These are phyloP conservation scores for Cyberlindnera maritima DNA, from an alignment of 805 yeast species.

Conservation along the genomic window DNA sequence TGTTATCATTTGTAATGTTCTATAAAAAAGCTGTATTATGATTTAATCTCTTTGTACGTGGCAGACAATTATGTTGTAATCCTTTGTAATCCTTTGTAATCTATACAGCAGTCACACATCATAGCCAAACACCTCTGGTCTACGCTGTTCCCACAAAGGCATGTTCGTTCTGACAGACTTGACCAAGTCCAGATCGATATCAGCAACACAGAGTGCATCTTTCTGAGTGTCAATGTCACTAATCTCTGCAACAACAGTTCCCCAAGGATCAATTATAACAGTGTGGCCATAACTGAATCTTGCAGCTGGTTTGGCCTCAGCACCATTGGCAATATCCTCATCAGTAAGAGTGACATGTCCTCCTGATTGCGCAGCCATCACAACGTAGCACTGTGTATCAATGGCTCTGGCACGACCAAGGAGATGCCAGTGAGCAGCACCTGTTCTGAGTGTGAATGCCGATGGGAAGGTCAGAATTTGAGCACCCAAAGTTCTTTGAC, in stretches of 20 bases:
- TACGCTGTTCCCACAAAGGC: constrained; percentile 77
- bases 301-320: constrained; percentile 21
- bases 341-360: constrained; percentile 43
- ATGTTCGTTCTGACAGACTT: constrained; percentile 57
- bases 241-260: constrained; percentile 62
- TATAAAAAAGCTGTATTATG: no score
- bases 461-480: constrained; percentile 79
- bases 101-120: constrained; percentile 14
- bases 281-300: constrained; percentile 87
- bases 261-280: constrained; percentile 91
- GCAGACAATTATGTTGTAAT: no score
- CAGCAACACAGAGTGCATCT: constrained; percentile 56
- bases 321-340: constrained; percentile 28
- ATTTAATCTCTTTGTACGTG: no score
- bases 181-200: constrained; percentile 53
- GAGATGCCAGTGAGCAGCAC: constrained; percentile 85
- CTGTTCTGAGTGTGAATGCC: constrained; percentile 91
- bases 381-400: constrained; percentile 81
- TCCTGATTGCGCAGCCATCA: constrained; percentile 90
- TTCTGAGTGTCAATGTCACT: constrained; percentile 41
- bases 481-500: constrained; percentile 68
- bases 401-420: constrained; percentile 83
- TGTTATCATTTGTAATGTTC: background rate
- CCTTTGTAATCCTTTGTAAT: background rate
- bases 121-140: constrained; percentile 51